A percentile compares a stretch with the other conserved stretches of the same genome.
Evolutionary conservation across 768 basidiomycete species (phyloP).

Genomic region (Trametes cingulata): DNA sequence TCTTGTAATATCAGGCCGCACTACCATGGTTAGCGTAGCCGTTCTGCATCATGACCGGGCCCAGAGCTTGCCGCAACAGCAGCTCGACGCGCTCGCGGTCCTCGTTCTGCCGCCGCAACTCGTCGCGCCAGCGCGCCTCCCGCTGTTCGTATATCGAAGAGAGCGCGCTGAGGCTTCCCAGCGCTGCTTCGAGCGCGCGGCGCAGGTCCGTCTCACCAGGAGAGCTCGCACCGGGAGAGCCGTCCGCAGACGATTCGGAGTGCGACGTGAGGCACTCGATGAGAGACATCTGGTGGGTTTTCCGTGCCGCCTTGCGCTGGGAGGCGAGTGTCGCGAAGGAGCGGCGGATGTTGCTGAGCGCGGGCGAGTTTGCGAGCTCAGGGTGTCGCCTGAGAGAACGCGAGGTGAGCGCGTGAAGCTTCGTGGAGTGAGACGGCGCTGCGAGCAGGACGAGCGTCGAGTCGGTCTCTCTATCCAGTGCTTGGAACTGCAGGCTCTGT

Average conservation of each 20-base stretch:
- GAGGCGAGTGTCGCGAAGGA: constrained; percentile 62
- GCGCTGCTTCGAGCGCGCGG: constrained; percentile 64
- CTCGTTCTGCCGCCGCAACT: constrained; percentile 62
- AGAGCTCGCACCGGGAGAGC: constrained; percentile 55
- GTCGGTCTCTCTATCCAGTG: constrained; percentile 78
- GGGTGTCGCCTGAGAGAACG: constrained; percentile 66
- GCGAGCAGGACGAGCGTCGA: constrained; percentile 75
- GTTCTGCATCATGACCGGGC: constrained; percentile 18
- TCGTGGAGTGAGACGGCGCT: constrained; percentile 71
- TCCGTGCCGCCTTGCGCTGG: constrained; percentile 50
- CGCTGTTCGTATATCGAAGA: constrained; percentile 67
- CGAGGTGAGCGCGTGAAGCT: constrained; percentile 63
- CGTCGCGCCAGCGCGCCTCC: constrained; percentile 63
- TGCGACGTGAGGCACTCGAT: constrained; percentile 41
- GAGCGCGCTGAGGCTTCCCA: constrained; percentile 65
- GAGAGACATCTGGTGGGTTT: constrained; percentile 49
- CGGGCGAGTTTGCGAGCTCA: constrained; percentile 44
- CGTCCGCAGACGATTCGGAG: constrained; percentile 48
- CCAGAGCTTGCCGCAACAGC: constrained; percentile 64
- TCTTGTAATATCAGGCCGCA: background rate
- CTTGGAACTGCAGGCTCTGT: constrained; percentile 57
- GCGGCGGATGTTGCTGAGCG: constrained; percentile 53
- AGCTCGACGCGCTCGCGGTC: constrained; percentile 70
- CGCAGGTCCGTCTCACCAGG: constrained; percentile 63
- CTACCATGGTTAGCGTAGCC: background rate